These are phyloP conservation scores for Exserohilum turcica DNA, from an alignment of 2,329 filamentous ascomycete species.

Conservation along the genomic window DNA sequence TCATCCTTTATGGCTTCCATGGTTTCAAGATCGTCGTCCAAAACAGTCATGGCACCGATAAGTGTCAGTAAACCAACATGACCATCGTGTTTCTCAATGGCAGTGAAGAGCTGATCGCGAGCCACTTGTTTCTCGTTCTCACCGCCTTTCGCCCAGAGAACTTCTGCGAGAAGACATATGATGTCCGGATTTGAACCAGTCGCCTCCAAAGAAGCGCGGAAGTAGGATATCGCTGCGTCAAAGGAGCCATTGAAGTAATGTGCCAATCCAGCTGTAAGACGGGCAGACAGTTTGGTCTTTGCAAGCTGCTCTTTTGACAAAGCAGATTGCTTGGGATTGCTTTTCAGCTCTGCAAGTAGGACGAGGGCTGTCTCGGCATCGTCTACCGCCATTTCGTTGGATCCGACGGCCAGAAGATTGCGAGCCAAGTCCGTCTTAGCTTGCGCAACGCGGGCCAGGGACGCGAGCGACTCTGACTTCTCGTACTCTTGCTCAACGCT, in stretches of 20 bases:
- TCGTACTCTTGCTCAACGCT: constrained; percentile 83
- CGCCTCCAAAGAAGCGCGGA: constrained; percentile 79
- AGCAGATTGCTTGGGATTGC: constrained; percentile 50
- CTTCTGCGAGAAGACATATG: constrained; percentile 84
- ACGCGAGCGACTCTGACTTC: constrained; percentile 73
- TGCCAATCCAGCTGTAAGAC: constrained; percentile 83
- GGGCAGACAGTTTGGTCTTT: constrained; percentile 78
- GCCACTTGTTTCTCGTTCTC: constrained; percentile 76
- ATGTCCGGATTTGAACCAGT: constrained; percentile 79
- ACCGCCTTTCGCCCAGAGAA: constrained; percentile 88
- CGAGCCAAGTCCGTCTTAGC: constrained; percentile 86
- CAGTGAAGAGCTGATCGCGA: constrained; percentile 77
- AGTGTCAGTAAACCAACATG: constrained; percentile 82
- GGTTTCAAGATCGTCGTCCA: constrained; percentile 79
- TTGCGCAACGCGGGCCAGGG: constrained; percentile 77
- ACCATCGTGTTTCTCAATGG: constrained; percentile 72
- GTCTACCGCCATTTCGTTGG: constrained; percentile 72
- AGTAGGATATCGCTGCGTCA: constrained; percentile 74
- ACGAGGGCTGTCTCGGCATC: constrained; percentile 81
- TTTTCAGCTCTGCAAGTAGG: constrained; percentile 72
- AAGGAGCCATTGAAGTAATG: constrained; percentile 72
- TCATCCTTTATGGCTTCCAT: constrained; percentile 81
- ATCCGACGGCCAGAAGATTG: constrained; percentile 72
- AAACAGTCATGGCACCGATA: constrained; percentile 79
- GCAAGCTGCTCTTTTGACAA: constrained; percentile 68